phyloP scores from a whole-genome alignment of 208 protist species.

The Trypanosoma congolense region DNA sequence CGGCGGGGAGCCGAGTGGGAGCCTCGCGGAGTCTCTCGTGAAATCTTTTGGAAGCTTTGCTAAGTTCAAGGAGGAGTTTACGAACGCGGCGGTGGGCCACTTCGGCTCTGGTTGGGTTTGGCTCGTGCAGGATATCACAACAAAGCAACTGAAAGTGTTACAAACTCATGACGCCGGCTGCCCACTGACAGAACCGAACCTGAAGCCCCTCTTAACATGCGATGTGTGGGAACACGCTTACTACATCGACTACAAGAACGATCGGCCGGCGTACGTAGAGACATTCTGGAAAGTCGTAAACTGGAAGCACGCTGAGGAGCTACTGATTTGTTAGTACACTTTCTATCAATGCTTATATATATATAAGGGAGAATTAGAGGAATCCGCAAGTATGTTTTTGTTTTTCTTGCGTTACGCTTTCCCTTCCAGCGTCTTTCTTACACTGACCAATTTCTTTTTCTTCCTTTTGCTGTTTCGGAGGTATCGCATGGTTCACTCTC shows the following conservation, averaged over 20 bases:
- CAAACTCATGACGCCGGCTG: slow-evolving; percentile 78
- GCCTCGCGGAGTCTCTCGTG: slow-evolving; percentile 70
- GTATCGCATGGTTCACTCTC: no score
- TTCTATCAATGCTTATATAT: slow-evolving; percentile 2
- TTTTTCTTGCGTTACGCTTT: no score
- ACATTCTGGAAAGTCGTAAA: slow-evolving; percentile 92
- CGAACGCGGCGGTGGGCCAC: slow-evolving; percentile 70
- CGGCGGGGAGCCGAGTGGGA: slow-evolving; percentile 52
- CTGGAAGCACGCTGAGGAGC: slow-evolving; percentile 80
- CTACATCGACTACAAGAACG: slow-evolving; percentile 92
- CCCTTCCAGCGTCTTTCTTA: no score
- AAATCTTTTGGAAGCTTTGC: slow-evolving; percentile 78
- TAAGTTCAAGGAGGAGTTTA: slow-evolving; percentile 93
- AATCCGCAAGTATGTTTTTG: not conserved
- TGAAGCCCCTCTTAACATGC: slow-evolving; percentile 74
- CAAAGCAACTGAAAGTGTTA: slow-evolving; percentile 77
- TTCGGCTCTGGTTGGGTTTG: slow-evolving; percentile 95
- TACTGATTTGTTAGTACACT: slow-evolving; percentile 20
- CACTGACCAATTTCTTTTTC: no score
- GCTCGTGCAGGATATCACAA: slow-evolving; percentile 87
- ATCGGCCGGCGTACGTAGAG: slow-evolving; percentile 85
- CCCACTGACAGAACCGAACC: slow-evolving; percentile 50
- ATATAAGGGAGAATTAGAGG: not conserved
- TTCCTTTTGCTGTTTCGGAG: no score
- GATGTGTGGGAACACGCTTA: slow-evolving; percentile 95